Conservation (phyloP, 345 rosid species). For the Syzygium oleosum region DNA sequence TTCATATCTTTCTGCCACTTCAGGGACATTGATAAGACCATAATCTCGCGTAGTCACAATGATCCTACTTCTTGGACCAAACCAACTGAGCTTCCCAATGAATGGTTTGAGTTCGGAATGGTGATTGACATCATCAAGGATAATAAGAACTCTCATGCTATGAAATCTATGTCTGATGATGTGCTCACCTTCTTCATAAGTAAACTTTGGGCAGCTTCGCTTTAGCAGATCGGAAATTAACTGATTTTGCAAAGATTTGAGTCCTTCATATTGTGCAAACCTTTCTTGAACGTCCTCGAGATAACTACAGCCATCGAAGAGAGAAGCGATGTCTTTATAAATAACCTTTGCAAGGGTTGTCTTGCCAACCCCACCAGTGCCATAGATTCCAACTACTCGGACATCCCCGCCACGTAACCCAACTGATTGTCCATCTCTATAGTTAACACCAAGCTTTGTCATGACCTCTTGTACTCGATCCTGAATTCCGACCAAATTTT, state of each 20-base stretch:
- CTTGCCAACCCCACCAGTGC: slow-evolving; percentile 1
- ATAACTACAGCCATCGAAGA: background rate
- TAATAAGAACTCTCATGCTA: background rate
- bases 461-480: background rate
- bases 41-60: background rate
- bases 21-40: background rate
- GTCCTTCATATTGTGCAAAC: background rate
- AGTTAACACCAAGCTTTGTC: background rate
- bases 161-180: background rate
- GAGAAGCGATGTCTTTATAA: background rate
- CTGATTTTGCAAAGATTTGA: background rate
- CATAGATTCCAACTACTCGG: background rate
- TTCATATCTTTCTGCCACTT: background rate
- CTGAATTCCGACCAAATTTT: background rate
- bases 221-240: background rate
- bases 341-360: background rate
- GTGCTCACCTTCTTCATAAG: background rate
- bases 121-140: background rate
- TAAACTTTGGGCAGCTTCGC: background rate
- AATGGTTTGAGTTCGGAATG: background rate
- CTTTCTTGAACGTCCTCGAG: background rate
- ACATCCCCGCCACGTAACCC: background rate
- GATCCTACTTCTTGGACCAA: slow-evolving; percentile 5
- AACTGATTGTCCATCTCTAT: background rate
- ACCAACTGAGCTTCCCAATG: background rate